Conservation (phyloP, 371 early-diverging fungal genomes). For the Choanephora cucurbitarum region DNA sequence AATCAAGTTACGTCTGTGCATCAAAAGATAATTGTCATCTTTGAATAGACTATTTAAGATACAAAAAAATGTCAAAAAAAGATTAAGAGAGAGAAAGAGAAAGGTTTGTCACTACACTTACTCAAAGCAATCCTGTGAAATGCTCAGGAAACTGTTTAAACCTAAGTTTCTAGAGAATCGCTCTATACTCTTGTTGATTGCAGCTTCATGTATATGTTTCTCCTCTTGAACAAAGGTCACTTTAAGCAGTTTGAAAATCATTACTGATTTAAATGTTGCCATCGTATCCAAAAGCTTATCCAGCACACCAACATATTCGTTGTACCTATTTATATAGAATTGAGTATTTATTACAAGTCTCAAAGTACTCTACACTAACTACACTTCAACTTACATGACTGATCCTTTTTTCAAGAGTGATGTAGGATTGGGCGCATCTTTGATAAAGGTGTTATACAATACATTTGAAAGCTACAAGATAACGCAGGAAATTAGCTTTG, state of each 20-base stretch:
- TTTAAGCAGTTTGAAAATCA: constrained; percentile 54
- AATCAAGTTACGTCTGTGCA: constrained; percentile 47
- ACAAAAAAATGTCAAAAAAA: no score
- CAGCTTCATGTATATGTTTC: constrained; percentile 51
- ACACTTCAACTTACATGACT: neutral
- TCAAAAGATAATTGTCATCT: constrained; percentile 32
- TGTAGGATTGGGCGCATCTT: constrained; percentile 56
- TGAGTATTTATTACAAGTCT: neutral
- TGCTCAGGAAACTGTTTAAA: constrained; percentile 38
- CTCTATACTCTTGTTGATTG: constrained; percentile 37
- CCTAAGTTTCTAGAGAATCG: constrained; percentile 45
- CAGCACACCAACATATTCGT: constrained; percentile 54
- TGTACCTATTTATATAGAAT: constrained; percentile 36
- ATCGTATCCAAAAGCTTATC: constrained; percentile 54
- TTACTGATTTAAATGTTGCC: constrained; percentile 40
- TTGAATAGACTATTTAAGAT: constrained; percentile 40
- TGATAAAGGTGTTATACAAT: constrained; percentile 34
- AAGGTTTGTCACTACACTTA: no score
- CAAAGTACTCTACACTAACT: neutral
- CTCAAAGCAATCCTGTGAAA: constrained; percentile 46
- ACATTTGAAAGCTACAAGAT: constrained; percentile 33
- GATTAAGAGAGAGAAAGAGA: no score
- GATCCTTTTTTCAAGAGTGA: constrained; percentile 43
- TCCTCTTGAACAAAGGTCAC: constrained; percentile 58
- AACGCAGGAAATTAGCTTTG: neutral